Base-by-base conservation (phyloP, 768 basidiomycete genomes). In the Mycena maculata region DNA sequence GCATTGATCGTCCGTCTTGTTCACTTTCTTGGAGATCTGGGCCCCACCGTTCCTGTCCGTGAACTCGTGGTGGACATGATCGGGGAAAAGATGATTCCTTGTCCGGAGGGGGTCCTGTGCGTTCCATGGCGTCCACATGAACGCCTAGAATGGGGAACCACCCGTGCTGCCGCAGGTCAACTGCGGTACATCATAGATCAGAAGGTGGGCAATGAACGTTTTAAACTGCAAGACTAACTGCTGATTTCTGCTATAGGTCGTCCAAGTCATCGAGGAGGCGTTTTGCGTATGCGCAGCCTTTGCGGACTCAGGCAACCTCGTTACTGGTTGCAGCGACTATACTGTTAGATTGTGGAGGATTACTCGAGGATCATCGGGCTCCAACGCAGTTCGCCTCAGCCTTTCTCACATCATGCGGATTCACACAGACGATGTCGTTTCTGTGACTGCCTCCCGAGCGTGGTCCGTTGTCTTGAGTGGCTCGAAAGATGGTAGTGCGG, bases 391-490 rank as follows among this genome's bases (percentile, higher is more conserved):
- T 61, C 71, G 44, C 64, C 77, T 36, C 63, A 79, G 42, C 12
- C 82, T 92, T 23, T 87, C 89, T 5, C 89, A 95, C 68, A 88
- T 94, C 65, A 88, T 98, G 86, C 88, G 93, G 16, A 88, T 92
- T 18, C 96, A 96, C 71, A 88, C 86, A 4, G 87, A 88, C 49
- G 83, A 86, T 52, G 86, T 97, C 25, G 76, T 83, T 1, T 91
- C 87, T 70, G 83, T 97, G 18, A 81, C 89, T 10, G 89, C 93
- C 1, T 96, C 92, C 16, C 82, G 91, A 45, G 79, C 90, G 2
- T 97, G 96, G 96, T 93, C 93, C 1, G 72, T 95, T 25, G 86
- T 88, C 25, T 86, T 96, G 47, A 96, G 93, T 69, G 94, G 94
- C 12, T 92, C 93, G 18, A 85, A 87, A 73, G 95, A 97, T 72